A percentile compares a stretch with the other conserved stretches of the same genome.
Evolutionary conservation across 164 flowering plant genomes (phyloP).

Genomic region (Warburgia ugandensis): DNA sequence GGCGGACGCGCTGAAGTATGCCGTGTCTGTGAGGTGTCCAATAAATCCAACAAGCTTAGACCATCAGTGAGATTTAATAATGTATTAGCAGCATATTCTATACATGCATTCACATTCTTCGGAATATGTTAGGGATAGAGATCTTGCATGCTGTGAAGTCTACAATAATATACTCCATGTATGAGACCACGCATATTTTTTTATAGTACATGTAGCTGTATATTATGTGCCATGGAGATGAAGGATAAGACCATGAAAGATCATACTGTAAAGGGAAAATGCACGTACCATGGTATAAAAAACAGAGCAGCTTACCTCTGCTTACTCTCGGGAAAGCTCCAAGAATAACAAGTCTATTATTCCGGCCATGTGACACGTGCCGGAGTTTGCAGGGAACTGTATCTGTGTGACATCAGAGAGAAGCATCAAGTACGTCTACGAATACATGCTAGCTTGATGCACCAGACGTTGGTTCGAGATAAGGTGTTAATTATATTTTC

Average conservation of each 20-base stretch:
- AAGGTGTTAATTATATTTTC: background rate
- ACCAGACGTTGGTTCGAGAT: background rate
- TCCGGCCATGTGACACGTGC: conserved; percentile 1
- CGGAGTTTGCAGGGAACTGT: background rate
- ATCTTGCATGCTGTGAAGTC: conserved; percentile 1
- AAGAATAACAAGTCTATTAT: background rate
- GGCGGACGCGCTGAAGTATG: background rate
- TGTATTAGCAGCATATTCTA: background rate
- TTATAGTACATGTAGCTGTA: background rate
- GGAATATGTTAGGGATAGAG: background rate
- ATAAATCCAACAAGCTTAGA: conserved; percentile 3
- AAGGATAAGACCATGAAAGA: background rate
- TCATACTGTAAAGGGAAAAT: conserved; percentile 1
- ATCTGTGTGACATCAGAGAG: conserved; percentile 2
- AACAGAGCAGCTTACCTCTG: conserved; percentile 3
- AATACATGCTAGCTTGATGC: background rate
- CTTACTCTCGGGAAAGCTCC: conserved; percentile 13
- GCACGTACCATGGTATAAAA: background rate
- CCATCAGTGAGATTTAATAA: conserved; percentile 1
- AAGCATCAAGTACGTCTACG: background rate
- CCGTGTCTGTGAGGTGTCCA: conserved; percentile 4
- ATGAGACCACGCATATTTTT: background rate
- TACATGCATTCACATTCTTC: background rate
- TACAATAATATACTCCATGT: background rate
- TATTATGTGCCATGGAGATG: background rate